Conservation (phyloP, 2,329 filamentous ascomycete genomes). For the Zasmidium angulare region DNA sequence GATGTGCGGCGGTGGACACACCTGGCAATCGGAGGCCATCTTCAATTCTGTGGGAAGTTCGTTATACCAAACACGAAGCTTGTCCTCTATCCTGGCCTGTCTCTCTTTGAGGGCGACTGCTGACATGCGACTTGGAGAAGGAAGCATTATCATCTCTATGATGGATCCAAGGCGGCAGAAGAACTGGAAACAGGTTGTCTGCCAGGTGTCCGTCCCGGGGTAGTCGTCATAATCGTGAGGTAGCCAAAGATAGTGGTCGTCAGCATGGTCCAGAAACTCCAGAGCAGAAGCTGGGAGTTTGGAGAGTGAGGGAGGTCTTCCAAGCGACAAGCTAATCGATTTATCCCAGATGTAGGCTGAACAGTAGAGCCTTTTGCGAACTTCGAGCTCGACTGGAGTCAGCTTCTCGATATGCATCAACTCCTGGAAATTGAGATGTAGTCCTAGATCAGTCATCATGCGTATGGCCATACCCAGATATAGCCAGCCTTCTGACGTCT, state of each 20-base stretch:
- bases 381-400: background rate
- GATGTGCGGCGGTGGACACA: slow-evolving; percentile 4
- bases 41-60: background rate
- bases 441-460: slow-evolving; percentile 4
- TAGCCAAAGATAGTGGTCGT: slow-evolving; percentile 1
- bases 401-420: slow-evolving; percentile 2
- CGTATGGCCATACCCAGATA: slow-evolving; percentile 7
- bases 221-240: slow-evolving; percentile 5
- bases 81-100: background rate
- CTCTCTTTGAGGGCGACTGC: background rate
- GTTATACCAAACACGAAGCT: background rate
- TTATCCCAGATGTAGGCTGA: slow-evolving; percentile 6
- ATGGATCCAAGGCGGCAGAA: slow-evolving; percentile 2
- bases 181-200: slow-evolving; percentile 2
- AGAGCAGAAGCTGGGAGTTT: background rate
- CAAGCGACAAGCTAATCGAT: slow-evolving; percentile 4
- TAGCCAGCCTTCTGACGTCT: slow-evolving; percentile 5
- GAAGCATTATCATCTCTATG: background rate
- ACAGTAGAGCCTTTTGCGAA: slow-evolving; percentile 3
- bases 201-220: background rate
- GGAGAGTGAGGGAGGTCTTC: background rate
- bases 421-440: slow-evolving; percentile 2
- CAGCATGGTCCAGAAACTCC: background rate
- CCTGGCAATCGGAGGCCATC: background rate
- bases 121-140: background rate